Percentiles rank a stretch among this genome's conserved stretches.
These are phyloP conservation scores for Candida montana DNA, from an alignment of 805 yeast species.

Conservation along the genomic window DNA sequence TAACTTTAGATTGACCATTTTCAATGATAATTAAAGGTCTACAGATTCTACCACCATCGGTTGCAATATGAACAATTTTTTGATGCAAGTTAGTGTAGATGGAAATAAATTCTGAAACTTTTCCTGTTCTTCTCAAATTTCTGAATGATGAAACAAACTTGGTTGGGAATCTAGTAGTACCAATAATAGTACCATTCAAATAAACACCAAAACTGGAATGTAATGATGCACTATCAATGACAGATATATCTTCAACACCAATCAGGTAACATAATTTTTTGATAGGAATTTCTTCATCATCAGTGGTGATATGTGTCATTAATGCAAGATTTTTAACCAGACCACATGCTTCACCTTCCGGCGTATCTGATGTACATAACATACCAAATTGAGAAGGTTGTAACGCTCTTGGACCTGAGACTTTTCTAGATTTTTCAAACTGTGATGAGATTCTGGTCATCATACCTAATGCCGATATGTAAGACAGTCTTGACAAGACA, in stretches of 20 bases:
- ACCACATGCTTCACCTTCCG: slow-evolving; percentile 99
- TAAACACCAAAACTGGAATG: slow-evolving; percentile 82
- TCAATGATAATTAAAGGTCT: slow-evolving; percentile 90
- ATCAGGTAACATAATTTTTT: slow-evolving; percentile 67
- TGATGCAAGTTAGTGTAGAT: slow-evolving; percentile 88
- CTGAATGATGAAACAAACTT: slow-evolving; percentile 78
- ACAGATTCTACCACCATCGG: slow-evolving; percentile 98
- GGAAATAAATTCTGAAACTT: slow-evolving; percentile 84
- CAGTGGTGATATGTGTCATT: slow-evolving; percentile 98
- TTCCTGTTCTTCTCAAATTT: slow-evolving; percentile 74
- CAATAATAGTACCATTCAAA: slow-evolving; percentile 91
- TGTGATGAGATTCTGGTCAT: slow-evolving; percentile 99
- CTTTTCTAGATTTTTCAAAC: slow-evolving; percentile 95
- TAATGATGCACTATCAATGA: slow-evolving; percentile 76
- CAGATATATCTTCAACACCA: slow-evolving; percentile 84
- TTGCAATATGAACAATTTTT: slow-evolving; percentile 91
- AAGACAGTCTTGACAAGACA: slow-evolving; percentile 84
- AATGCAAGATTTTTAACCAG: slow-evolving; percentile 93
- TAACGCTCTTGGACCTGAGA: slow-evolving; percentile 96
- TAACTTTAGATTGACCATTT: slow-evolving; percentile 63
- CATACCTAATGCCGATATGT: slow-evolving; percentile 96
- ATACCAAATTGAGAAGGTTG: slow-evolving; percentile 99
- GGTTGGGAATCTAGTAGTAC: slow-evolving; percentile 83
- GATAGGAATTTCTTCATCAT: slow-evolving; percentile 92
- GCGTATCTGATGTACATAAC: slow-evolving; percentile 98